Evolutionary conservation across 2,329 filamentous ascomycete genomes (phyloP), one percentile per base, ranked within the genome.

Genomic region (Trichoderma endophyticum): DNA sequence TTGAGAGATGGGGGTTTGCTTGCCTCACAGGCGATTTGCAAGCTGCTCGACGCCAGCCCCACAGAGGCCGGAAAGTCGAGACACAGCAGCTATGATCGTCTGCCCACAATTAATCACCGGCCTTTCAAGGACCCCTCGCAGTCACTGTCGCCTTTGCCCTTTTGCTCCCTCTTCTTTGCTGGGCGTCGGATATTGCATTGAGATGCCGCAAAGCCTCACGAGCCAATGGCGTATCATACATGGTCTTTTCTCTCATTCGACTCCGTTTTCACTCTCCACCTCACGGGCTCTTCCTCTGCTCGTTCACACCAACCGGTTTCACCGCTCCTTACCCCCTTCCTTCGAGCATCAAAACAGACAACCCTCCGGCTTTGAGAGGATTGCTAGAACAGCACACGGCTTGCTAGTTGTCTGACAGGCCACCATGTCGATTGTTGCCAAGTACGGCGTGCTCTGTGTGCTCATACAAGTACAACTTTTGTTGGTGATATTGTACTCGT

Each of bases 241-340:
- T 34, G 63, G 32, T 4, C 24, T 30, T 32, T 26, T 51, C 4
- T 8, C n/a, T 54, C 66, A 54, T 21, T 54, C 51, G 56, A 28
- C 34, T 48, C 56, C 56, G 66, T 34, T 51, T 51, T 26, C 36
- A 26, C 66, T 36, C 39, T 54, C 57, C 66, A 61, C 66, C 56
- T 51, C 28, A 54, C 30, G 28, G 36, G 26, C 54, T 60, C 56
- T 34, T 60, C 26, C 24, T 36, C 26, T 61, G 21, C 21, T 21
- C 21, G 21, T 21, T 12, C 48, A 12, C 60, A 57, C 68, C 68
- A 56, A 18, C 18, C 48, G 24, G 65, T 72, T 72, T 72, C 70
- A 72, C 70, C 70, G 70, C 70, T 34, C 56, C 64, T 72, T 63
- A 39, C 57, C 64, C 70, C 70, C 59, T 72, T 67, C 57, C 34